phyloP scores from a whole-genome alignment of 257 asterid genomes.

The Leonotis leonurus region DNA sequence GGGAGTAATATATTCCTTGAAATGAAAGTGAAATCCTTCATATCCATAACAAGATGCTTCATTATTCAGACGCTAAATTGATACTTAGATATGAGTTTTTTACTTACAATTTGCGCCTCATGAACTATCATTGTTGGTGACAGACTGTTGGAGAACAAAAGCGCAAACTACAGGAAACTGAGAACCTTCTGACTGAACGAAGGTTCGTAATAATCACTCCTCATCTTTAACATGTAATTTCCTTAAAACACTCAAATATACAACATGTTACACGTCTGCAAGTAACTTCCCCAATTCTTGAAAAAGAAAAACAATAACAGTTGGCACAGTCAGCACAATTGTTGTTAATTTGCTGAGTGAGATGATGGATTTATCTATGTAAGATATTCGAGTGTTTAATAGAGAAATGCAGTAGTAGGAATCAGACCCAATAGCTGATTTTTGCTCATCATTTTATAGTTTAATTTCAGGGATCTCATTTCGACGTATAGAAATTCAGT shows the following conservation, averaged over 20 bases:
- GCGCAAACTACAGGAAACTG: conserved; percentile 51
- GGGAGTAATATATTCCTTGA: not conserved
- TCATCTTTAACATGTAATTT: not conserved
- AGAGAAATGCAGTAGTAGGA: not conserved
- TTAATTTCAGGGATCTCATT: conserved; percentile 64
- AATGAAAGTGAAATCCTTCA: not conserved
- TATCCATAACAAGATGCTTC: not conserved
- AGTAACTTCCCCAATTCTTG: not conserved
- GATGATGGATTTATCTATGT: not conserved
- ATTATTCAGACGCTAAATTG: no score
- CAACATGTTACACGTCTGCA: not conserved
- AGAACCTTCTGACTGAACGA: conserved; percentile 47
- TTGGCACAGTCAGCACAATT: not conserved
- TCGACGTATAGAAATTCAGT: conserved; percentile 55
- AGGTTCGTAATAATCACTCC: conserved; percentile 34
- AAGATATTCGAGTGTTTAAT: not conserved
- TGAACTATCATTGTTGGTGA: conserved; percentile 8
- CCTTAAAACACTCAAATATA: not conserved
- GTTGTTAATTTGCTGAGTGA: not conserved
- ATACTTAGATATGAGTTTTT: not conserved
- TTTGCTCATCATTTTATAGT: not conserved
- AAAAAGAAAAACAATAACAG: not conserved
- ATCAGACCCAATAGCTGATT: not conserved
- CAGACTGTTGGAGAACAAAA: conserved; percentile 90
- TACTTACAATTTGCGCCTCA: not conserved